phyloP scores from a whole-genome alignment of 441 rosid species.

The Erodium moschatum region DNA sequence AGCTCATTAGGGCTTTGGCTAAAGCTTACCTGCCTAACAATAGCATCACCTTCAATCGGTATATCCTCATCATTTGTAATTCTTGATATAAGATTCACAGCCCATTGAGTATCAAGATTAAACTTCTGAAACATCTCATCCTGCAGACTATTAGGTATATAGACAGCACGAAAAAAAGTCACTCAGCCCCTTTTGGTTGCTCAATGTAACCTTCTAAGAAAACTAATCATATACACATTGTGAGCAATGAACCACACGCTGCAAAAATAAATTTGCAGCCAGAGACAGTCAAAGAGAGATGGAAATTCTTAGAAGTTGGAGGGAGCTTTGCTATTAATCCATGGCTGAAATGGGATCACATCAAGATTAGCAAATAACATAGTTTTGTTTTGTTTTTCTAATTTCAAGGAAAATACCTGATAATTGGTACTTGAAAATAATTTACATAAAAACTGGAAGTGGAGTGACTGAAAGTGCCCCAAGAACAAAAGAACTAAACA shows the following conservation, averaged over 20 bases:
- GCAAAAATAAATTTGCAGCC: too few relatives aligned
- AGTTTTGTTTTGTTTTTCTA: neutral
- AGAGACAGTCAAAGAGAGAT: too few relatives aligned
- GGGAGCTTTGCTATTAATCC: too few relatives aligned
- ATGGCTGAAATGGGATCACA: too few relatives aligned
- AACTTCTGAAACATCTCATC: conserved; percentile 98
- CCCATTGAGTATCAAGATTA: conserved; percentile 91
- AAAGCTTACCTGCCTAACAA: conserved; percentile 68
- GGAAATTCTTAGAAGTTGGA: too few relatives aligned
- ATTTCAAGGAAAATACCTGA: neutral
- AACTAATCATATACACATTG: neutral
- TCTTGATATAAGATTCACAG: conserved; percentile 75
- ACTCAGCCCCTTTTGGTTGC: neutral
- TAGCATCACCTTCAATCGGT: conserved; percentile 80
- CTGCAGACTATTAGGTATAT: conserved; percentile 61
- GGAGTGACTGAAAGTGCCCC: neutral
- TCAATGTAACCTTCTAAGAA: neutral
- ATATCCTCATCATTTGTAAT: conserved; percentile 73
- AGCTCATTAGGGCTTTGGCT: neutral
- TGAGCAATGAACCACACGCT: too few relatives aligned
- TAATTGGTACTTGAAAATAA: neutral
- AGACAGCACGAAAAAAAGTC: conserved; percentile 14
- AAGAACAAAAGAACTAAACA: neutral
- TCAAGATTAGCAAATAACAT: too few relatives aligned
- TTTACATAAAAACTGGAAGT: neutral